phyloP scores from a whole-genome alignment of 352 stramenopile genomes.

The Pythium oligandrum region DNA sequence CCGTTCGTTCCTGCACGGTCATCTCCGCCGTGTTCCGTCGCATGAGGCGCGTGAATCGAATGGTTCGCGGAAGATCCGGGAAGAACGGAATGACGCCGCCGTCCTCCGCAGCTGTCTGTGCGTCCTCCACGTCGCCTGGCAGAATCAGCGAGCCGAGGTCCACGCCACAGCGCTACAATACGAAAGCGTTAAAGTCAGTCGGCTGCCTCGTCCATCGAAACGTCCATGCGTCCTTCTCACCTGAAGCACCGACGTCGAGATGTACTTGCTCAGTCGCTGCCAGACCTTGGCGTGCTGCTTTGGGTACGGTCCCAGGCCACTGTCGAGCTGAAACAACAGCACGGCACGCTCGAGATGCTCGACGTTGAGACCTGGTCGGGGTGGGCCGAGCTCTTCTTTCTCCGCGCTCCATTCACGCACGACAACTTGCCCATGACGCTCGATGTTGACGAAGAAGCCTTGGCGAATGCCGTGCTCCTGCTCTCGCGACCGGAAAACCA shows the following conservation, averaged over 20 bases:
- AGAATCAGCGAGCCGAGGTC: slow-evolving; percentile 61
- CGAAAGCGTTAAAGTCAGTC: neutral
- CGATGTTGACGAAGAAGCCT: slow-evolving; percentile 73
- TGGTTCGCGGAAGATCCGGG: slow-evolving; percentile 63
- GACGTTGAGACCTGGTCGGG: slow-evolving; percentile 51
- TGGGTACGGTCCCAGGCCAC: slow-evolving; percentile 70
- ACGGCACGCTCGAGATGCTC: slow-evolving; percentile 77
- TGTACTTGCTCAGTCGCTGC: slow-evolving; percentile 63
- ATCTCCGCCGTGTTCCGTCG: slow-evolving; percentile 31
- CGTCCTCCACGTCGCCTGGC: slow-evolving; percentile 59
- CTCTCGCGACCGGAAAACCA: slow-evolving; percentile 72
- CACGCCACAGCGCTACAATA: slow-evolving; percentile 55
- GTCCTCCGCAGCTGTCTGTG: slow-evolving; percentile 12
- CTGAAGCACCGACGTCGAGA: slow-evolving; percentile 57
- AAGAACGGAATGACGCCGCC: slow-evolving; percentile 59
- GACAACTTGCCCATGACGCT: slow-evolving; percentile 55
- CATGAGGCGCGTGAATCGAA: slow-evolving; percentile 60
- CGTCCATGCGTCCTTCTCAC: slow-evolving; percentile 14
- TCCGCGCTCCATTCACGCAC: slow-evolving; percentile 74
- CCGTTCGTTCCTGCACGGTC: slow-evolving; percentile 45
- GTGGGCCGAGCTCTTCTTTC: slow-evolving; percentile 65
- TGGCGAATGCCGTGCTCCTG: slow-evolving; percentile 80
- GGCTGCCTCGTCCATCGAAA: neutral
- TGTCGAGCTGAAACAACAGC: slow-evolving; percentile 74
- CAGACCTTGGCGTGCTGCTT: slow-evolving; percentile 73